Percentiles rank a stretch among this genome's conserved stretches.
These are phyloP conservation scores for Gynostemma pentaphyllum DNA, from an alignment of 306 rosid genomes.

Conservation along the genomic window DNA sequence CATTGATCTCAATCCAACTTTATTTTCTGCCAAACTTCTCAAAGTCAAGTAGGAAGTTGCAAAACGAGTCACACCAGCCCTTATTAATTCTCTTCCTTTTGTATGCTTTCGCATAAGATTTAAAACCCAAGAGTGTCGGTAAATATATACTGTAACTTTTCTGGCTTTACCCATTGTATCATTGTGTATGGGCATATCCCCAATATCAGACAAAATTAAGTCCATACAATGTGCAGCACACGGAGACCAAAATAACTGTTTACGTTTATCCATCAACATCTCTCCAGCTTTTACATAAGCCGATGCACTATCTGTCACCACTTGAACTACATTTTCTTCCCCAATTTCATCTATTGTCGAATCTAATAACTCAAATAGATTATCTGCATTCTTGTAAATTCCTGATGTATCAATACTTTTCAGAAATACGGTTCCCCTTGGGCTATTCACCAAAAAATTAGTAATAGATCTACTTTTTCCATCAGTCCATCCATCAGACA, in stretches of 20 bases:
- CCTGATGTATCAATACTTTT: too few relatives aligned
- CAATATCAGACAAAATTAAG: neutral
- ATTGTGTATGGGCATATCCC: neutral
- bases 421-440: neutral
- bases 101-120: neutral
- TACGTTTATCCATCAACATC: neutral
- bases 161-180: neutral
- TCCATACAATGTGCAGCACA: neutral
- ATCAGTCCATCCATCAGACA: neutral
- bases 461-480: neutral
- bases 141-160: neutral
- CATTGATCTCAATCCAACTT: neutral
- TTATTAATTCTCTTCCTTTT: neutral
- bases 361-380: neutral
- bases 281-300: neutral
- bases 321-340: neutral
- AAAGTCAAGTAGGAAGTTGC: neutral
- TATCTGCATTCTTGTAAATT: too few relatives aligned
- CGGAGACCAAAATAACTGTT: neutral
- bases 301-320: neutral
- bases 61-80: neutral
- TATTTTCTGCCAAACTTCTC: neutral
- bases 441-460: neutral
- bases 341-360: neutral
- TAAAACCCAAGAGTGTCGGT: neutral